These are phyloP conservation scores for Dictyostelium firmibasis DNA, from an alignment of 78 protist species.

Conservation along the genomic window DNA sequence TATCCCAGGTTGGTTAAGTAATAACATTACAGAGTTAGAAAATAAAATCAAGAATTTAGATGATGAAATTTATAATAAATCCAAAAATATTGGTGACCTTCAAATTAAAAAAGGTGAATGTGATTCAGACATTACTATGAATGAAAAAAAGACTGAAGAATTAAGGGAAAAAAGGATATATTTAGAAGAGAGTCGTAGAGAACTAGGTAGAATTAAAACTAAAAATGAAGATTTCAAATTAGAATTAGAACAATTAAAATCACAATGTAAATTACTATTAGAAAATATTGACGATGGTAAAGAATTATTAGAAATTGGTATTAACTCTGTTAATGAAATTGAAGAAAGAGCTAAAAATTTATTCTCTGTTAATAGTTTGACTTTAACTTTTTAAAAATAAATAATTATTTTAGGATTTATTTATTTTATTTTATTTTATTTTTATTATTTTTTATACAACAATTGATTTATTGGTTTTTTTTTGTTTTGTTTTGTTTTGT, in stretches of 20 bases:
- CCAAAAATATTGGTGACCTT: background rate
- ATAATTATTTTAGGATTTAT: no score
- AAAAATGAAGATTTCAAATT: background rate
- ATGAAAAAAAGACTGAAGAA: background rate
- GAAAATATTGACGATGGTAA: background rate
- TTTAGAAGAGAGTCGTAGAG: background rate
- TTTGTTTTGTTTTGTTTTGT: no score
- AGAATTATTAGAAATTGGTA: background rate
- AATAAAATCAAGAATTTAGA: background rate
- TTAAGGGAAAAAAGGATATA: background rate
- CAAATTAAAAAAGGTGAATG: background rate
- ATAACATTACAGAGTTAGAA: background rate
- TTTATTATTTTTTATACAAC: no score
- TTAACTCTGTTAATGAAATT: background rate
- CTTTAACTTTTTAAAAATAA: background rate
- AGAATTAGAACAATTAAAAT: background rate
- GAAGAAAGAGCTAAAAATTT: background rate
- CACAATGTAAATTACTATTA: background rate
- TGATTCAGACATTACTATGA: background rate
- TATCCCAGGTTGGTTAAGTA: background rate
- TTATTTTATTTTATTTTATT: no score
- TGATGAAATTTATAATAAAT: background rate
- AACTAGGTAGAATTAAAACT: background rate
- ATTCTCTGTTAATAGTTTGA: background rate
- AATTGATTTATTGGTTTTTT: no score